phyloP scores from a whole-genome alignment of 306 rosid genomes.

The Ammopiptanthus mongolicus region DNA sequence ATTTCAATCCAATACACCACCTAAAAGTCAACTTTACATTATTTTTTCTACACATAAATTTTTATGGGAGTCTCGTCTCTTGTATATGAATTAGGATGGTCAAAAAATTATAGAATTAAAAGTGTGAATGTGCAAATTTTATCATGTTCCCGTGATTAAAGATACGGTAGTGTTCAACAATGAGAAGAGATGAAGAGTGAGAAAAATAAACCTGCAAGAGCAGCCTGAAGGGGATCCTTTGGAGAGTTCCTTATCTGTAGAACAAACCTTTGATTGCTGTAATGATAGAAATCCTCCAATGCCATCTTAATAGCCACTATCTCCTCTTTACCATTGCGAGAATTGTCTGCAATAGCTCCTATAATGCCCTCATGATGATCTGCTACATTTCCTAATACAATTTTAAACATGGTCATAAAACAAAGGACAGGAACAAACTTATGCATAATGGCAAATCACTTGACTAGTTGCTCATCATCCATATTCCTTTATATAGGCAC shows the following conservation, averaged over 20 bases:
- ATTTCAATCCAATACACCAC: no score
- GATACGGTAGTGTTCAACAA: background rate
- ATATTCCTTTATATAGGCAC: background rate
- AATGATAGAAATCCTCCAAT: conserved; percentile 21
- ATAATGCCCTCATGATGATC: background rate
- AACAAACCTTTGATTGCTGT: conserved; percentile 16
- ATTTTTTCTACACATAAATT: no score
- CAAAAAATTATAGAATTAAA: background rate
- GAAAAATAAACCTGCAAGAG: conserved; percentile 36
- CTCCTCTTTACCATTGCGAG: conserved; percentile 45
- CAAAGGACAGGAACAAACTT: background rate
- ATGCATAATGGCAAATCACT: background rate
- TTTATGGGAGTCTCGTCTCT: background rate
- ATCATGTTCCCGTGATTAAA: background rate
- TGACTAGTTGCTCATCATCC: background rate
- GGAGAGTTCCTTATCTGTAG: conserved; percentile 22
- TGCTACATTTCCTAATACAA: background rate
- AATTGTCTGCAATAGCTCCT: conserved; percentile 39
- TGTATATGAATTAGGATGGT: background rate
- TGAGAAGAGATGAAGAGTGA: background rate
- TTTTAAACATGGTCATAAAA: background rate
- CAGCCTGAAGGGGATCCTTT: conserved; percentile 34
- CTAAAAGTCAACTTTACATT: background rate
- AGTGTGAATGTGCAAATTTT: background rate
- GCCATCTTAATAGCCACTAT: conserved; percentile 49